phyloP scores from a whole-genome alignment of 2,329 filamentous ascomycete genomes.

The Trichoderma asperellum region DNA sequence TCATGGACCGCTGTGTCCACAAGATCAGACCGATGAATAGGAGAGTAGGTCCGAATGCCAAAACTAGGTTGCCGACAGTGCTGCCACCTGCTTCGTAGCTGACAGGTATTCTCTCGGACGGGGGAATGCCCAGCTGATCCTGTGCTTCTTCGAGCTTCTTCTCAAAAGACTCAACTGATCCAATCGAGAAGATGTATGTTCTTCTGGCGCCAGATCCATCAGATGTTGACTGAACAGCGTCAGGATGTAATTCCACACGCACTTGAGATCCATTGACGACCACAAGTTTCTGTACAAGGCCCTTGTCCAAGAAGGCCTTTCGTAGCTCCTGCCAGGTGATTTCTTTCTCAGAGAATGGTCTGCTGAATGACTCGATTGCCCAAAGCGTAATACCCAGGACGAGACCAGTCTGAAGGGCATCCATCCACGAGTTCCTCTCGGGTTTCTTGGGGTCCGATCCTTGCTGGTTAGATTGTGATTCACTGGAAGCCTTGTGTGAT shows the following conservation, averaged over 20 bases:
- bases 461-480: slow-evolving; percentile 36
- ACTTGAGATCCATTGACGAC: slow-evolving; percentile 74
- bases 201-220: slow-evolving; percentile 38
- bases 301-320: slow-evolving; percentile 92
- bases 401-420: slow-evolving; percentile 43
- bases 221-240: slow-evolving; percentile 59
- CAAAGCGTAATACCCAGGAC: slow-evolving; percentile 59
- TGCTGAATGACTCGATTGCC: slow-evolving; percentile 47
- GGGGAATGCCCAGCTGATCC: slow-evolving; percentile 81
- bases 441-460: slow-evolving; percentile 40
- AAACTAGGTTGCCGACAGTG: slow-evolving; percentile 72
- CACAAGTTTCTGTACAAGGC: slow-evolving; percentile 89
- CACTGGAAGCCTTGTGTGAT: slow-evolving; percentile 31
- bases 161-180: slow-evolving; percentile 92
- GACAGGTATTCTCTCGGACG: slow-evolving; percentile 87
- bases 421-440: slow-evolving; percentile 43
- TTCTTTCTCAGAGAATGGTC: slow-evolving; percentile 61
- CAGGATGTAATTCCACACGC: slow-evolving; percentile 77
- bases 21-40: slow-evolving; percentile 82
- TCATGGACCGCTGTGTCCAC: slow-evolving; percentile 77
- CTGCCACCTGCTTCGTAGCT: slow-evolving; percentile 81
- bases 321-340: slow-evolving; percentile 98
- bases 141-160: slow-evolving; percentile 86
- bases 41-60: slow-evolving; percentile 82
- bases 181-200: slow-evolving; percentile 89